Base-by-base conservation (phyloP, 805 yeast species). In the Candida nemodendra region DNA sequence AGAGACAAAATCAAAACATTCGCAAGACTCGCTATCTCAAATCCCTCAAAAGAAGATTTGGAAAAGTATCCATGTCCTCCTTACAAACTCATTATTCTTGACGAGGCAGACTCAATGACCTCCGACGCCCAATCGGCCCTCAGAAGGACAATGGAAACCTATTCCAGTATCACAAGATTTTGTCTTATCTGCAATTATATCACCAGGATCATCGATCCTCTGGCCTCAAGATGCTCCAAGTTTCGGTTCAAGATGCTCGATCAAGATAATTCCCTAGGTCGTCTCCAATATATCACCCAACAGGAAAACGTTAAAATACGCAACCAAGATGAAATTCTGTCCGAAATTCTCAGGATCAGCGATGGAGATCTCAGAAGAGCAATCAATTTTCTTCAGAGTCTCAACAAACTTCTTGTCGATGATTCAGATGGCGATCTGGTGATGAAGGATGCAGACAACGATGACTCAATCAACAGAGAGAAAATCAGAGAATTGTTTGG, bases 71-170 rank as follows among this genome's bases (percentile, higher is more conserved):
- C 98, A 2, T 91, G 98, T 57, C 98, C 99, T 1, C 97, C 98
- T 4, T 93, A 91, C 59, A 93, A 93, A 72, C 86, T 93, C 39
- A 76, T 93, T 48, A 91, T 93, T 36, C 66, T 93, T 47, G 99
- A 91, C 62, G 99, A 89, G 64, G 97, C 96, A 0, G 97, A 89
- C 58, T 82, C 93, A 9, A 89, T 89, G 97, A 89, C 97, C 0
- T 88, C 95, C 0, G 96, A 95, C 26, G 96, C 97, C 2, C 97
- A 89, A 60, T 95, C 87, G 59, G 97, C 97, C 0, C 66, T 90
- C 52, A 74, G 97, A 62, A 75, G 97, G 57, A 89, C 96, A 1
- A 89, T 89, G 98, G 98, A 90, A 57, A 74, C 91, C 21, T 91
- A 87, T 56, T 84, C 98, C 1, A 75, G 78, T 27, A 88, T 89